Evolutionary conservation across 1,284 basidiomycete genomes (phyloP), one percentile per base, ranked within the genome.

Genomic region (Ganoderma meredithae): DNA sequence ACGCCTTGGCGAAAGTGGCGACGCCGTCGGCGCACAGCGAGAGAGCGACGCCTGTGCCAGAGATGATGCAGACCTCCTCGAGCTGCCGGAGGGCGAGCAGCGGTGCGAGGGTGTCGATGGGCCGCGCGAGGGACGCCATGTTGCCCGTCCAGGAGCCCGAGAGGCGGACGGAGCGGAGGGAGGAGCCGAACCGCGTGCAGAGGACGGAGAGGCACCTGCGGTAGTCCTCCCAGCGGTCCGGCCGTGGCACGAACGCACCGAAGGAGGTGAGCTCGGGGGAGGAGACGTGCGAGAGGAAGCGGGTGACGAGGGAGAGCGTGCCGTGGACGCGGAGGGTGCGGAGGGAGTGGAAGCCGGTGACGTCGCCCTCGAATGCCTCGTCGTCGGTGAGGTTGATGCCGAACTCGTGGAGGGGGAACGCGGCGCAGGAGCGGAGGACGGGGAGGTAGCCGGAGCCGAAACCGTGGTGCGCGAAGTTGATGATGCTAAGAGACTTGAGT

Each of bases 101-200:
- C 12, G 68, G 62, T 1, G 40, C 63, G 52, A 69, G 59, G 33
- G 63, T 39, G 62, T 64, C 68, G 33, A 69, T 53, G 10, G 68
- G 65, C 15, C 67, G 52, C 15, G 60, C 60, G 36, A 64, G 60
- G 12, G 63, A 65, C 39, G 65, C 58, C 22, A 66, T 52, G 53
- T 58, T 49, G 31, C 68, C 68, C 43, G 63, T 52, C 68, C 68
- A 69, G 12, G 68, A 62, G 47, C 68, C 68, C 15, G 68, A 69
- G 47, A 69, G 33, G 55, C 58, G 62, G 8, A 69, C 65, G 12
- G 62, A 25, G 33, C 68, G 65, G 10, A 69, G 55, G 22, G 68
- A 62, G 6, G 62, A 15, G 4, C 62, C 61, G 55, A 69, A 69
- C 31, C 65, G 68, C 9, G 60, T 19, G 47, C 41, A 55, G 41